phyloP scores from a whole-genome alignment of 805 yeast genomes.

The Cyberlindnera euphorbiae region DNA sequence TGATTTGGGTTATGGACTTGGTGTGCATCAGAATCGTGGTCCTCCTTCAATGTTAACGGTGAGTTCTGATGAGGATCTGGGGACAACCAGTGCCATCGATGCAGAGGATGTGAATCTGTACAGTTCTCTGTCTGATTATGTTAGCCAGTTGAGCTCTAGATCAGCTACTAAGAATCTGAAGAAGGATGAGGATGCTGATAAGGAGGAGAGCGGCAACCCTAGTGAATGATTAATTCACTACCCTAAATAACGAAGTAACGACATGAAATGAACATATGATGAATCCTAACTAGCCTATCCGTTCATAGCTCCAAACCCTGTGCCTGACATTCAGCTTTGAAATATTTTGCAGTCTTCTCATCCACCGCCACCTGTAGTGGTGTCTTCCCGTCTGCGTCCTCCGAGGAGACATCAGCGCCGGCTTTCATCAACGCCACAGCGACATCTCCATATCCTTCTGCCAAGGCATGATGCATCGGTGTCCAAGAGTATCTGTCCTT shows the following conservation, averaged over 20 bases:
- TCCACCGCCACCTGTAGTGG: slow-evolving; percentile 53
- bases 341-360: slow-evolving; percentile 42
- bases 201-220: too few relatives aligned
- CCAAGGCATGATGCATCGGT: slow-evolving; percentile 81
- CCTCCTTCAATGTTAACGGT: slow-evolving; percentile 24
- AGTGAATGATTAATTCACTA: too few relatives aligned
- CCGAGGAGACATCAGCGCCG: slow-evolving; percentile 58
- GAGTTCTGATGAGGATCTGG: slow-evolving; percentile 15
- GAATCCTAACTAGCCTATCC: too few relatives aligned
- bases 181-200: not conserved
- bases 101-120: slow-evolving; percentile 3
- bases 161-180: too few relatives aligned
- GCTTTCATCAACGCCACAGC: slow-evolving; percentile 55
- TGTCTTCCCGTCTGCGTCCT: slow-evolving; percentile 48
- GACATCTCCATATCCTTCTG: slow-evolving; percentile 83
- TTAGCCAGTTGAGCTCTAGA: slow-evolving; percentile 17
- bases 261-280: too few relatives aligned
- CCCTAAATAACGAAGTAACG: too few relatives aligned
- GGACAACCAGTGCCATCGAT: not conserved
- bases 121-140: slow-evolving; percentile 18
- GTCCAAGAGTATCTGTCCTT: slow-evolving; percentile 78
- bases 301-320: too few relatives aligned
- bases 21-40: slow-evolving; percentile 21
- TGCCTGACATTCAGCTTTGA: slow-evolving; percentile 12
- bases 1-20: slow-evolving; percentile 24